Conservation (phyloP, 441 rosid genomes). For the Syzygium syzygioides region DNA sequence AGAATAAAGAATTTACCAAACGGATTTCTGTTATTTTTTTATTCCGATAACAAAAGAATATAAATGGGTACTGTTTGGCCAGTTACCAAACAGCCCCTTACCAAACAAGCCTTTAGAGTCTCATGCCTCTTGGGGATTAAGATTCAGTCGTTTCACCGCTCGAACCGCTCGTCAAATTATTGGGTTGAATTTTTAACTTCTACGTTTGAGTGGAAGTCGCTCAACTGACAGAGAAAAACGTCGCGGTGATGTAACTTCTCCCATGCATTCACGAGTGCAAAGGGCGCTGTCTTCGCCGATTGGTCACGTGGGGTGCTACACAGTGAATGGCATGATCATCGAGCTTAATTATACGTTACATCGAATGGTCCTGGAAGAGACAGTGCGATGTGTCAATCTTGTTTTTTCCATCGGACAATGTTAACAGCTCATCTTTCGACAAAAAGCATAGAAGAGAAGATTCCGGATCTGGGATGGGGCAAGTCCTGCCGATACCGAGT, state of each 20-base stretch:
- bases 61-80: too few relatives aligned
- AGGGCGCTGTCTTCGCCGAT: background rate
- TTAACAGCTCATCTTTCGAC: background rate
- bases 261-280: background rate
- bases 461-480: background rate
- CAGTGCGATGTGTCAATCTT: background rate
- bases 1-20: too few relatives aligned
- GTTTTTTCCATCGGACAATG: background rate
- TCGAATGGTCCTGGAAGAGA: background rate
- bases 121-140: rapidly evolving
- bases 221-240: background rate
- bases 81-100: too few relatives aligned
- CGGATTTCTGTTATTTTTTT: too few relatives aligned
- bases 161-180: background rate
- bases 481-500: background rate
- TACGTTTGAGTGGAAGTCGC: background rate
- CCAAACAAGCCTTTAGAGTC: rapidly evolving
- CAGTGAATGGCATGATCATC: background rate
- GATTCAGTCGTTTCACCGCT: background rate
- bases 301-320: background rate
- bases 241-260: background rate
- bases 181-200: background rate
- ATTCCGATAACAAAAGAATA: too few relatives aligned
- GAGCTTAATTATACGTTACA: background rate
- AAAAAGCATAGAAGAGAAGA: background rate